These are phyloP conservation scores for Ceratopteris richardii DNA, from an alignment of 75 land plant species.

Conservation along the genomic window DNA sequence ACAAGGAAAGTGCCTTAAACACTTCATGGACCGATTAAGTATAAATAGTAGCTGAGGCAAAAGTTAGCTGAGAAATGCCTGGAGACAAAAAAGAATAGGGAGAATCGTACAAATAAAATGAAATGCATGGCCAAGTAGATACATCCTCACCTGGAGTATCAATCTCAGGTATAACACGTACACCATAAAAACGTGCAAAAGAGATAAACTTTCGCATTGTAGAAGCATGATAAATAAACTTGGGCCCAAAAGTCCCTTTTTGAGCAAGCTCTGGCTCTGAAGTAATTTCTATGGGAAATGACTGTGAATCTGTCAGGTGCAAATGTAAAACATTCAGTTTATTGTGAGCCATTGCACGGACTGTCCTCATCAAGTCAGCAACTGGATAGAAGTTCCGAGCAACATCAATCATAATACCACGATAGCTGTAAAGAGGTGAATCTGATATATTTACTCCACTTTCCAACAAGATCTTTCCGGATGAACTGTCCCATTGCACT, in stretches of 20 bases:
- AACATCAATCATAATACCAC: conserved; percentile 78
- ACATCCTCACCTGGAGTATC: conserved; percentile 57
- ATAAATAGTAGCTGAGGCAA: too few relatives aligned
- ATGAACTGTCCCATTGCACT: conserved; percentile 19
- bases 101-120: too few relatives aligned
- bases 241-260: conserved; percentile 55
- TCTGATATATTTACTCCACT: conserved; percentile 32
- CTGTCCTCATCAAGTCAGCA: conserved; percentile 50
- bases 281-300: conserved; percentile 65
- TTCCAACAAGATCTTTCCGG: conserved; percentile 21
- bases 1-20: too few relatives aligned
- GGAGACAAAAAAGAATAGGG: too few relatives aligned
- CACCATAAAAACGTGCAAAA: conserved; percentile 49
- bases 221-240: conserved; percentile 40
- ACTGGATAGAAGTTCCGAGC: conserved; percentile 70
- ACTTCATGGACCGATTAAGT: too few relatives aligned
- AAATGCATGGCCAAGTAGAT: too few relatives aligned
- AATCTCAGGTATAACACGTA: conserved; percentile 79
- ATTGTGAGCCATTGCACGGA: conserved; percentile 59
- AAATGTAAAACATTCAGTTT: conserved; percentile 91
- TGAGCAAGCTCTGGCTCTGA: conserved; percentile 75
- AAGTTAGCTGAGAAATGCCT: too few relatives aligned
- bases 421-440: conserved; percentile 49
- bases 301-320: conserved; percentile 93
- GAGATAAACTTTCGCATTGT: conserved; percentile 50